Percentiles rank a stretch among this genome's conserved stretches.
These are phyloP conservation scores for Anaeromyces robustus DNA, from an alignment of 192 early-diverging fungal species.

Conservation along the genomic window DNA sequence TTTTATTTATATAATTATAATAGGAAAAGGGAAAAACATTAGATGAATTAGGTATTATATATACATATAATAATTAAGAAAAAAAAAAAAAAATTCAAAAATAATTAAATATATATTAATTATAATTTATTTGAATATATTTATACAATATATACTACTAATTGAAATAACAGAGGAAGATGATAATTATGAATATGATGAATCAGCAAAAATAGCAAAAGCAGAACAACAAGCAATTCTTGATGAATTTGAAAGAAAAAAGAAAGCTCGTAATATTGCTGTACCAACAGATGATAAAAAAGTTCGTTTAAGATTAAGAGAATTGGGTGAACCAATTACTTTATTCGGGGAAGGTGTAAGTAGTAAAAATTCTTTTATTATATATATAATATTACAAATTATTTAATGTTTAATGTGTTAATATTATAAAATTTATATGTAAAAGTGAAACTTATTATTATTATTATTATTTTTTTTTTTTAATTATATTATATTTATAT, in stretches of 20 bases:
- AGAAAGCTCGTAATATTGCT: slow-evolving; percentile 57
- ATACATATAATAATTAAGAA: too few relatives aligned
- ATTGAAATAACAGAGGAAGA: background rate
- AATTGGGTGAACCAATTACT: slow-evolving; percentile 71
- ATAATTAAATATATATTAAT: too few relatives aligned
- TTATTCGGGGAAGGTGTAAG: slow-evolving; percentile 87
- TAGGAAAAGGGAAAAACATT: background rate
- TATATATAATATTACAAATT: background rate
- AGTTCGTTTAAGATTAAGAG: slow-evolving; percentile 57
- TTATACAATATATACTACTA: too few relatives aligned
- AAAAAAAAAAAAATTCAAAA: too few relatives aligned
- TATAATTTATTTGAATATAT: too few relatives aligned
- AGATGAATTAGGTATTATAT: background rate
- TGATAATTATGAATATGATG: background rate
- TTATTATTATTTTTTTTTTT: too few relatives aligned
- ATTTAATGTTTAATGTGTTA: too few relatives aligned
- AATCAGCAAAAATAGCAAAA: background rate
- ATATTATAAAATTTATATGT: too few relatives aligned
- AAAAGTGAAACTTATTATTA: too few relatives aligned
- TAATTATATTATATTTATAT: too few relatives aligned
- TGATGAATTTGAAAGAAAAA: slow-evolving; percentile 38
- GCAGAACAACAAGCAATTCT: slow-evolving; percentile 26
- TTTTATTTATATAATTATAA: too few relatives aligned
- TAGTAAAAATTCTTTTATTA: background rate
- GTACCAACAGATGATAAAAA: slow-evolving; percentile 80